Conservation (phyloP, 1,284 basidiomycete species). For the Mycena citricolor region DNA sequence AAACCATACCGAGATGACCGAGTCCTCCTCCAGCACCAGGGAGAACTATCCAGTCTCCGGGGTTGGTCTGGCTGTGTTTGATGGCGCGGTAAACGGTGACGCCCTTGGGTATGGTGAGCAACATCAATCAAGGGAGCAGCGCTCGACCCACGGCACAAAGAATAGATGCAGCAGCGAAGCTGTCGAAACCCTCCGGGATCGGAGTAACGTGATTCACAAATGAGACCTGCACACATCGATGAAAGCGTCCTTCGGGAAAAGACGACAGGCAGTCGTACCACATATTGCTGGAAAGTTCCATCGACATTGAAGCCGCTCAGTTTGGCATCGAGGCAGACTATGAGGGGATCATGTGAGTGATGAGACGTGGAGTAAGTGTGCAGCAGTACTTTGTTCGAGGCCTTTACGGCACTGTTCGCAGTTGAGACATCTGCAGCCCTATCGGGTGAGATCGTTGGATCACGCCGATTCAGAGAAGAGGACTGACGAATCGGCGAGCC, state of each 20-base stretch:
- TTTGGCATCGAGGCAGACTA: constrained; percentile 63
- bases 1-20: constrained; percentile 56
- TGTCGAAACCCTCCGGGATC: constrained; percentile 66
- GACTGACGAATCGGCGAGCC: constrained; percentile 69
- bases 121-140: neutral
- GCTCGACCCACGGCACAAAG: constrained; percentile 67
- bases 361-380: too few species aligned
- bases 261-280: constrained; percentile 40
- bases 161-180: constrained; percentile 74
- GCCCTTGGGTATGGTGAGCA: constrained; percentile 41
- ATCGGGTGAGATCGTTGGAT: constrained; percentile 1
- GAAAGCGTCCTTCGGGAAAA: neutral
- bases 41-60: constrained; percentile 79
- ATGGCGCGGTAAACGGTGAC: constrained; percentile 82
- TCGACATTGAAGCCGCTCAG: constrained; percentile 76
- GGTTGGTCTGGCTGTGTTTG: constrained; percentile 63
- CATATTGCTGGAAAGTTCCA: constrained; percentile 84
- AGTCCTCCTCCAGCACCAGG: constrained; percentile 77
- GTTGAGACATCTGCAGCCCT: constrained; percentile 42
- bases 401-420: constrained; percentile 78
- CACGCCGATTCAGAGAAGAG: constrained; percentile 1
- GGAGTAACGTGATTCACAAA: constrained; percentile 72
- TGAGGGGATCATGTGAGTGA: too few species aligned
- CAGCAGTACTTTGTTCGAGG: constrained; percentile 69
- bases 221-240: constrained; percentile 59